Evolutionary conservation across 805 yeast genomes (phyloP).

Genomic region (Brettanomyces custersianus): DNA sequence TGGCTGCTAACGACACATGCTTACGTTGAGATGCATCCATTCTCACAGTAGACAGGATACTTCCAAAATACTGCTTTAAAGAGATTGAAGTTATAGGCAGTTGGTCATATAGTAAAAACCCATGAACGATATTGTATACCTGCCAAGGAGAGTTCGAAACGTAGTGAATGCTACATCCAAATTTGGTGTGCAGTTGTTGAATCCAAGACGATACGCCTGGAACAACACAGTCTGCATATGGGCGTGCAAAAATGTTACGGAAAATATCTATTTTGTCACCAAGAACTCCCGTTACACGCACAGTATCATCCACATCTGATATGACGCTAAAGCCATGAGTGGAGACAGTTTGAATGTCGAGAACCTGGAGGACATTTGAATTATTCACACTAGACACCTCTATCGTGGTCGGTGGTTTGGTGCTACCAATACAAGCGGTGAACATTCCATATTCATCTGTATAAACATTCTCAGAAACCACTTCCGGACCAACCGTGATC

Average conservation of each 20-base stretch:
- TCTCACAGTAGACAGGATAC: slow-evolving; percentile 68
- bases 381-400: slow-evolving; percentile 41
- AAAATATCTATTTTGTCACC: slow-evolving; percentile 81
- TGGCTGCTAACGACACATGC: slow-evolving; percentile 49
- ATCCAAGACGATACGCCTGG: slow-evolving; percentile 74
- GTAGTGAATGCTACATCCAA: slow-evolving; percentile 60
- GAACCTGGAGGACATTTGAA: slow-evolving; percentile 37
- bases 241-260: slow-evolving; percentile 64
- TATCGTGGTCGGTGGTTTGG: slow-evolving; percentile 52
- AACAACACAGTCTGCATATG: slow-evolving; percentile 57
- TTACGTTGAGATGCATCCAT: slow-evolving; percentile 85
- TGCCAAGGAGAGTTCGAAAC: slow-evolving; percentile 97
- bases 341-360: slow-evolving; percentile 33
- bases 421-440: slow-evolving; percentile 39
- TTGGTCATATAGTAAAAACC: slow-evolving; percentile 43
- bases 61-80: slow-evolving; percentile 81
- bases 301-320: slow-evolving; percentile 92
- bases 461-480: slow-evolving; percentile 24
- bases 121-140: slow-evolving; percentile 49
- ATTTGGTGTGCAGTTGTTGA: slow-evolving; percentile 33
- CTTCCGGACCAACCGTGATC: slow-evolving; percentile 46
- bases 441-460: slow-evolving; percentile 70
- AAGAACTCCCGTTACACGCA: slow-evolving; percentile 81
- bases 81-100: slow-evolving; percentile 81
- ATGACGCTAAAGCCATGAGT: slow-evolving; percentile 59